A percentile compares a stretch with the other conserved stretches of the same genome.
Evolutionary conservation across 352 stramenopile genomes (phyloP).

Genomic region (Phytopythium aichiense): DNA sequence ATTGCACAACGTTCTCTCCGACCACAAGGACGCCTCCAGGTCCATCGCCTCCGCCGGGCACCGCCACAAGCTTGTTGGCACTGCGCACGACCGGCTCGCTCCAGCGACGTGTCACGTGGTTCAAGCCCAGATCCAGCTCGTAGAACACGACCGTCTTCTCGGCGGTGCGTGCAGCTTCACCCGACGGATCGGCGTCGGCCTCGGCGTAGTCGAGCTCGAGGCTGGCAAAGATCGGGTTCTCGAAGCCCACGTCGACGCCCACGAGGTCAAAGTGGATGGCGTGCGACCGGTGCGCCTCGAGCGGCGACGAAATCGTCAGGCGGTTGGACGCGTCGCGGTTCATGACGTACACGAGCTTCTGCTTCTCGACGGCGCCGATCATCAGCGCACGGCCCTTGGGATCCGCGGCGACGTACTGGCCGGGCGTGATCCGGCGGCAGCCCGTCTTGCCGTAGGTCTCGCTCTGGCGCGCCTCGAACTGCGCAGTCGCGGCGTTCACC

Average conservation of each 20-base stretch:
- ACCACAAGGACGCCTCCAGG: constrained; percentile 95
- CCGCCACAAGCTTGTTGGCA: constrained; percentile 93
- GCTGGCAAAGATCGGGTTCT: constrained; percentile 98
- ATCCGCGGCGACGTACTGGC: constrained; percentile 97
- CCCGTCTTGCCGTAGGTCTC: constrained; percentile 97
- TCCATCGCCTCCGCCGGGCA: constrained; percentile 78
- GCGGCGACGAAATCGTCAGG: constrained; percentile 96
- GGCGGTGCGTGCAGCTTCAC: constrained; percentile 50
- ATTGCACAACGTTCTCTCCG: constrained; percentile 96
- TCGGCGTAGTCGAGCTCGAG: constrained; percentile 96
- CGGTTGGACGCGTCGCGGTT: constrained; percentile 93
- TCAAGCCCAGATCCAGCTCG: constrained; percentile 98
- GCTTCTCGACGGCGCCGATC: constrained; percentile 96
- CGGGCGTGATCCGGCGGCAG: constrained; percentile 95
- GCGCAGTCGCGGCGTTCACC: constrained; percentile 77
- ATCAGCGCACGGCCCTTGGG: constrained; percentile 97
- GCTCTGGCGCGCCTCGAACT: constrained; percentile 87
- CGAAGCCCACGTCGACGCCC: constrained; percentile 97
- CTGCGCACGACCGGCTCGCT: constrained; percentile 84
- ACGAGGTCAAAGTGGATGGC: constrained; percentile 94
- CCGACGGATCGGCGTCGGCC: constrained; percentile 76
- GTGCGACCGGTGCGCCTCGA: constrained; percentile 97
- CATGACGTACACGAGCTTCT: constrained; percentile 99
- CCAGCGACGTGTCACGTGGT: constrained; percentile 98
- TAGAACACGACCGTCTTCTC: constrained; percentile 98